These are phyloP conservation scores for Oldenlandia corymbosa DNA, from an alignment of 257 asterid species.

Conservation along the genomic window DNA sequence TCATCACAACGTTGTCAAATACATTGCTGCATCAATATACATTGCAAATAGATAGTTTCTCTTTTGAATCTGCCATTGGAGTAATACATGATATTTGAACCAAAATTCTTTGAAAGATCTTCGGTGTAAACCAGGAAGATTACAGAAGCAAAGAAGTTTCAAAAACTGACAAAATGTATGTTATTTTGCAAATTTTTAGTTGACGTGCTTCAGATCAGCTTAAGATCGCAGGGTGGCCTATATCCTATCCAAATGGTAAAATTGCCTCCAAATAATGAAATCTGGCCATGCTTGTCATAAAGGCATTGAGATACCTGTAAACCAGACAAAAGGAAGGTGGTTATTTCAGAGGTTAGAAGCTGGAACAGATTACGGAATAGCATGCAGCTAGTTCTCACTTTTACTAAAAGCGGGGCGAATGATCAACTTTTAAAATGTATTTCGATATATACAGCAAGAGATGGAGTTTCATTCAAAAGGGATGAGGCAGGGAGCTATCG, in stretches of 20 bases:
- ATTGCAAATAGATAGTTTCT: neutral
- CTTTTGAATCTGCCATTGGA: neutral
- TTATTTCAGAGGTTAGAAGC: constrained; percentile 8
- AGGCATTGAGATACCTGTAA: constrained; percentile 58
- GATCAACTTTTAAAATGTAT: neutral
- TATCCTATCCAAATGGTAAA: constrained; percentile 10
- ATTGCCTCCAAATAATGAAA: constrained; percentile 8
- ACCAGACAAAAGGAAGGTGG: constrained; percentile 14
- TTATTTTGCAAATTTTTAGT: constrained; percentile 16
- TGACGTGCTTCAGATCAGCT: constrained; percentile 13
- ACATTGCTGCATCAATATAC: neutral
- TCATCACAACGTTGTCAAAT: too few species aligned
- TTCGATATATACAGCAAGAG: neutral
- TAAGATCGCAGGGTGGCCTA: constrained; percentile 8
- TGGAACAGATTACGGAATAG: neutral
- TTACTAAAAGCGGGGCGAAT: neutral
- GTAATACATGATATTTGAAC: neutral
- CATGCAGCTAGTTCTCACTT: neutral
- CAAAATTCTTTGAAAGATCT: neutral
- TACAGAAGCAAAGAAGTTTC: neutral
- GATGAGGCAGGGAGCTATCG: neutral
- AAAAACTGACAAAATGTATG: constrained; percentile 4
- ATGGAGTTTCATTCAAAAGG: neutral
- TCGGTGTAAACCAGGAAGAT: neutral
- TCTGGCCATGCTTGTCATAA: constrained; percentile 32